Evolutionary conservation across 2,329 filamentous ascomycete genomes (phyloP), one percentile per base, ranked within the genome.

Genomic region (Pyrenophora graminea): DNA sequence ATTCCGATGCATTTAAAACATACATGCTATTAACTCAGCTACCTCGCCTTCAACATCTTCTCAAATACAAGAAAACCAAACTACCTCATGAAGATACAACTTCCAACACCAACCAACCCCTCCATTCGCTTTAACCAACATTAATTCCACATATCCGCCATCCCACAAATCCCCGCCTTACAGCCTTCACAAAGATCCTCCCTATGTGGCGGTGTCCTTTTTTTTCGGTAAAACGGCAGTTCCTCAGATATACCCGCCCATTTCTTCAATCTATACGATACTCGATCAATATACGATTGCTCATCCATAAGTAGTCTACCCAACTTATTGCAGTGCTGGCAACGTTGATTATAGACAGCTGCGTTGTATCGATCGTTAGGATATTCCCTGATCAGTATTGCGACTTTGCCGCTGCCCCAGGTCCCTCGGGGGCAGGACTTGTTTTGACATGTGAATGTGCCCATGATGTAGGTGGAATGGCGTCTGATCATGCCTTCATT

Each of bases 241-340:
- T 55, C 53, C 23, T 46, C 18, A n/a, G 18, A 1, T 8, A 62
- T 43, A 30, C 61, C 62, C 21, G 62, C 59, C 62, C 61, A 66
- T 17, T 53, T 66, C 54, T 56, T 61, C 9, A 66, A 37, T 49
- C 62, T 51, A 23, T 61, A 62, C 32, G 62, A 25, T 19, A 66
- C 54, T 31, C 62, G 48, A 2, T 62, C 61, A 34, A 63, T 34
- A 41, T 66, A 66, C n/a, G 54, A 56, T 34, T 52, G 9, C 41
- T 63, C 38, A 18, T 62, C 56, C 12, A 62, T 27, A 23, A 4
- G 37, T 1, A 65, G n/a, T 7, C 18, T 49, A 9, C 59, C 61
- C 6, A 63, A 50, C 12, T 39, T 17, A 10, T 57, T 43, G 43
- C 61, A 63, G 9, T 31, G 38, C 31, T 59, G 51, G 42, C 62